phyloP scores from a whole-genome alignment of 2,329 filamentous ascomycete species.

The Epichloe sylvatica region DNA sequence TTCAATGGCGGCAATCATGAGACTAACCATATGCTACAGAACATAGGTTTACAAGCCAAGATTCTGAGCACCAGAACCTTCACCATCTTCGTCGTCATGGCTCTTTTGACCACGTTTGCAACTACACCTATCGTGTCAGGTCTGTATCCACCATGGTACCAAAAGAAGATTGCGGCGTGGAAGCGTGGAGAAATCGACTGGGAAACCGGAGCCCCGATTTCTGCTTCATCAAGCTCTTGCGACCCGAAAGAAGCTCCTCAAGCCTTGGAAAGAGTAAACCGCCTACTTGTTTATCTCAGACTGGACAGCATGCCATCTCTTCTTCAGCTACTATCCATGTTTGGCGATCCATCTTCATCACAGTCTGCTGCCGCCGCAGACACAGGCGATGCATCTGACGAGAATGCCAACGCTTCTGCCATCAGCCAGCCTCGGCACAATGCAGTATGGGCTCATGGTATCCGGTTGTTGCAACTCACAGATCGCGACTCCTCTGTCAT shows the following conservation, averaged over 20 bases:
- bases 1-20: neutral
- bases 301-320: constrained; percentile 72
- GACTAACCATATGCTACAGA: constrained; percentile 22
- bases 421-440: neutral
- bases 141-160: constrained; percentile 57
- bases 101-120: constrained; percentile 68
- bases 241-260: constrained; percentile 1
- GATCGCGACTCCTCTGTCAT: constrained; percentile 93
- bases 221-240: constrained; percentile 6
- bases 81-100: constrained; percentile 93
- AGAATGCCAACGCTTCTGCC: constrained; percentile 6
- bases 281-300: constrained; percentile 66
- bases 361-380: neutral
- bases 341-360: constrained; percentile 37
- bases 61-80: constrained; percentile 73
- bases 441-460: constrained; percentile 58
- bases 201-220: constrained; percentile 29
- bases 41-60: constrained; percentile 66
- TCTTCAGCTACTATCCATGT: constrained; percentile 67
- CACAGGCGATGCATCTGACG: constrained; percentile 6
- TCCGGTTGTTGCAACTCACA: constrained; percentile 76
- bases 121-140: constrained; percentile 63
- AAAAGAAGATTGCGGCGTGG: constrained; percentile 39
- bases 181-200: constrained; percentile 83
- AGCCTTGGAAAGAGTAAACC: constrained; percentile 30